Evolutionary conservation across 2,329 filamentous ascomycete genomes (phyloP).

Genomic region (Pseudocercospora musae): DNA sequence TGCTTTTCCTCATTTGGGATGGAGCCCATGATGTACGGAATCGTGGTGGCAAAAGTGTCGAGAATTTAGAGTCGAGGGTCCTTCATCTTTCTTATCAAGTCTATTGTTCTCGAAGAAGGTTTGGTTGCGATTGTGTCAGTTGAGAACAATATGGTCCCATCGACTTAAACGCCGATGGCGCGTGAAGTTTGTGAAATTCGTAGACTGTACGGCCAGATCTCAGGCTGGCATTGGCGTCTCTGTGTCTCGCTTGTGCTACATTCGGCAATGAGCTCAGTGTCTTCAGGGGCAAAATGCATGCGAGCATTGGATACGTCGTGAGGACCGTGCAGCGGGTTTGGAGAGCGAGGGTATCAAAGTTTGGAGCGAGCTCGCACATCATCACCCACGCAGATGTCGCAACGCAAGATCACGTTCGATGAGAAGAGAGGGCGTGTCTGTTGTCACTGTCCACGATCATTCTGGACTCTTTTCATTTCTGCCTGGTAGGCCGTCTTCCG

Average conservation of each 20-base stretch:
- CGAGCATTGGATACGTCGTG: not conserved
- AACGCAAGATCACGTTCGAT: not conserved
- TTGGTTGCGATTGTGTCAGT: not conserved
- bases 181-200: not conserved
- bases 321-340: not conserved
- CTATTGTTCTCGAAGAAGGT: not conserved
- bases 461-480: not conserved
- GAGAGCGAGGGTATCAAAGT: not conserved
- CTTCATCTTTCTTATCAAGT: not conserved
- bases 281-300: not conserved
- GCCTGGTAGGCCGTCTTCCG: not conserved
- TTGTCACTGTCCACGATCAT: not conserved
- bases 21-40: not conserved
- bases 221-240: not conserved
- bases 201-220: not conserved
- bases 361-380: not conserved
- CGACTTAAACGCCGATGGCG: not conserved
- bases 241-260: not conserved
- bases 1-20: not conserved
- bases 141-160: not conserved
- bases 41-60: not conserved
- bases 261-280: not conserved
- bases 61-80: not conserved
- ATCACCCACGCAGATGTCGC: not conserved
- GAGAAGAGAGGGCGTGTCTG: not conserved